These are phyloP conservation scores for Quercus berberidifolia DNA, from an alignment of 306 rosid genomes.

Conservation along the genomic window DNA sequence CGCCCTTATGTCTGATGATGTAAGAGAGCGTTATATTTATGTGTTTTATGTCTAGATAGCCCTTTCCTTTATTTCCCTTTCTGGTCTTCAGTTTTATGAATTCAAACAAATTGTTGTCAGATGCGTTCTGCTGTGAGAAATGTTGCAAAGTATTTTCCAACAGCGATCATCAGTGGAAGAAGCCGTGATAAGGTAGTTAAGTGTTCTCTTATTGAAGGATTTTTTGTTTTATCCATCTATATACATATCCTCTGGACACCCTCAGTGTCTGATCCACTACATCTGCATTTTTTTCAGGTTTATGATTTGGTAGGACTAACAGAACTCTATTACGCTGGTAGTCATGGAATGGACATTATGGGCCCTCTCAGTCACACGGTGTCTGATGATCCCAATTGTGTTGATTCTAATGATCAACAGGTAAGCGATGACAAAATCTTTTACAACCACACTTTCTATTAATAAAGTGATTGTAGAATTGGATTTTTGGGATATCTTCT, in stretches of 20 bases:
- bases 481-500: neutral
- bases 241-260: neutral
- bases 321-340: slow-evolving; percentile 94
- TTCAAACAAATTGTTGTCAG: slow-evolving; percentile 32
- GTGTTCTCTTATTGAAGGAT: neutral
- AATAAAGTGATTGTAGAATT: neutral
- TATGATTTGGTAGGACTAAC: slow-evolving; percentile 80
- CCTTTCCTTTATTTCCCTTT: neutral
- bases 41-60: neutral
- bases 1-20: slow-evolving; percentile 72
- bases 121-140: slow-evolving; percentile 71
- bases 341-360: slow-evolving; percentile 97
- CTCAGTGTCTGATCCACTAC: slow-evolving; percentile 1
- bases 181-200: slow-evolving; percentile 70
- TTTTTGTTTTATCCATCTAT: neutral
- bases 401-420: slow-evolving; percentile 49
- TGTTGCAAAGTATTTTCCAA: slow-evolving; percentile 65
- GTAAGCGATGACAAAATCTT: slow-evolving; percentile 20
- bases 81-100: neutral
- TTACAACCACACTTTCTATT: neutral
- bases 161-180: slow-evolving; percentile 91
- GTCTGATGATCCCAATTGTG: slow-evolving; percentile 43
- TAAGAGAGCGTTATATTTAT: slow-evolving; percentile 42
- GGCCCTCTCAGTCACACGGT: slow-evolving; percentile 48
- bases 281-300: slow-evolving; percentile 47